A percentile compares a stretch with the other conserved stretches of the same genome.
Conservation (phyloP, 169 alveolate genomes). For the Plasmodium inui region DNA sequence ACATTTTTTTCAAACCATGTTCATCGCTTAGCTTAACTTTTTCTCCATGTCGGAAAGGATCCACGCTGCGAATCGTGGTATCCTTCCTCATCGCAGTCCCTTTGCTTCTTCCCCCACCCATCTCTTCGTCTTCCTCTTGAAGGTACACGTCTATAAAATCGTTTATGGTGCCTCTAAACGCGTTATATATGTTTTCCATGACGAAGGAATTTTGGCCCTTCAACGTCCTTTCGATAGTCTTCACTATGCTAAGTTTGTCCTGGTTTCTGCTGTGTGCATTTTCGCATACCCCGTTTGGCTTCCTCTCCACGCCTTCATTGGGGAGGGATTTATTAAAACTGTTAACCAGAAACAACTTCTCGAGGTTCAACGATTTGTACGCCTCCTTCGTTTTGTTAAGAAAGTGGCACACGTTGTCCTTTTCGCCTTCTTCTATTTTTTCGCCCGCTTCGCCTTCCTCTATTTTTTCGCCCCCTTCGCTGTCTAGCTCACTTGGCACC, state of each 20-base stretch:
- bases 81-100: constrained; percentile 1
- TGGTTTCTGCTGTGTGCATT: neutral
- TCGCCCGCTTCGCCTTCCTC: neutral
- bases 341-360: constrained; percentile 17
- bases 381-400: constrained; percentile 38
- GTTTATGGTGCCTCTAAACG: constrained; percentile 38
- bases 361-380: constrained; percentile 15
- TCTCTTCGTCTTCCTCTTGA: constrained; percentile 1
- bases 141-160: constrained; percentile 45
- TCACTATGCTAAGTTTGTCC: neutral
- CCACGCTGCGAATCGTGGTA: neutral
- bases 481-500: neutral
- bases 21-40: constrained; percentile 17
- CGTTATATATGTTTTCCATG: constrained; percentile 21
- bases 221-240: constrained; percentile 17
- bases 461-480: neutral
- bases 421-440: neutral
- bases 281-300: neutral
- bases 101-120: neutral
- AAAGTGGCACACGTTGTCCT: constrained; percentile 1
- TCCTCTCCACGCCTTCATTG: neutral
- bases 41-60: constrained; percentile 15
- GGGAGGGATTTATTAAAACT: constrained; percentile 3
- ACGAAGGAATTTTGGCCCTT: constrained; percentile 8
- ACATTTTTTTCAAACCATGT: neutral